Evolutionary conservation across 2,329 filamentous ascomycete species (phyloP), one percentile per base, ranked within the genome.

Genomic region (Fusarium sp.): DNA sequence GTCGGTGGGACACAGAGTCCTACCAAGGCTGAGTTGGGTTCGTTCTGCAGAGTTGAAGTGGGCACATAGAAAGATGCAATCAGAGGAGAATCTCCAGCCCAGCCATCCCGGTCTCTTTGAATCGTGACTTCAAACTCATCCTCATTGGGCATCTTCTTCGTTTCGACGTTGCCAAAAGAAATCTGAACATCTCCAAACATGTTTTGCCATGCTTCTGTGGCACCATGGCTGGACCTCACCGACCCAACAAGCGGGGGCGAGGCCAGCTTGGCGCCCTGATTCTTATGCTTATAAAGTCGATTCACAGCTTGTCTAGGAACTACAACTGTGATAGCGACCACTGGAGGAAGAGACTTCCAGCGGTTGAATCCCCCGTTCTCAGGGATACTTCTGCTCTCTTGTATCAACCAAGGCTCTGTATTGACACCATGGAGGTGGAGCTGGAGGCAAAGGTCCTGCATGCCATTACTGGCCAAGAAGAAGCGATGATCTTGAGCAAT

Each of bases 21-120:
- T 17, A 83, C 72, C 10, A 70, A 54, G 1, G 74, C 68, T 6
- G 71, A 73, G 32, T 71, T 68, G 7, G 76, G 75, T 37, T 81
- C 76, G 7, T 74, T 55, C 41, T 79, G 77, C 1, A 83, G 69
- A 1, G 74, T 61, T 5, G 71, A 67, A 1, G 80, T 73, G 4
- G 81, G 77, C 6, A 80, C 78, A 24, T 80, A 78, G 68, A 83
- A 83, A 0, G 81, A 80, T 4, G 75, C 79, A 43, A 83, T 57
- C 19, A 85, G 68, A 1, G 80, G 68, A 7, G 80, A 78, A 0
- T 71, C 63, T 10, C 81, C 81, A 1, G 68, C 59, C 80, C 79
- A 83, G 15, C 77, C 77, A 17, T 67, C 60, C 7, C 65, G 56
- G 46, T 83, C 81, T 17, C 78, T 74, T 6, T 75, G 65, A 4